A percentile compares a stretch with the other conserved stretches of the same genome.
Evolutionary conservation across 192 early-diverging fungal genomes (phyloP).

Genomic region (Coemansia sp.): DNA sequence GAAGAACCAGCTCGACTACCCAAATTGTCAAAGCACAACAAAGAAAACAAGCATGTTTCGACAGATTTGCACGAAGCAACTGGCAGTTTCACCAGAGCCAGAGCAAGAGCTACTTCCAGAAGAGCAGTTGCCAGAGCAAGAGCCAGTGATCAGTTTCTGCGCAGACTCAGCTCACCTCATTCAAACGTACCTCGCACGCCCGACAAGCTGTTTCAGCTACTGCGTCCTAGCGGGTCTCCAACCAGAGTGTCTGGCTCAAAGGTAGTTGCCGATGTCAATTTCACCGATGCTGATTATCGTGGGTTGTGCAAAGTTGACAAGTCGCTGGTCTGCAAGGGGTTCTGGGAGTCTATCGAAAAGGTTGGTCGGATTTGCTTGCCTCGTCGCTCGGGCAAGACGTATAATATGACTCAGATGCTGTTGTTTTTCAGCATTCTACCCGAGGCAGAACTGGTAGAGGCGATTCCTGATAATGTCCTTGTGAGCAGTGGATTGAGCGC

Average conservation of each 20-base stretch:
- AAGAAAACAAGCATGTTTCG: neutral
- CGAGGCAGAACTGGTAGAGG: too few relatives aligned
- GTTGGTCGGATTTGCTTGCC: conserved; percentile 44
- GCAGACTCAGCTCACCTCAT: neutral
- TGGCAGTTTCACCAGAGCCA: neutral
- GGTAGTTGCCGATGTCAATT: conserved; percentile 23
- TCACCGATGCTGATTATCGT: conserved; percentile 15
- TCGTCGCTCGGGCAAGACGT: conserved; percentile 43
- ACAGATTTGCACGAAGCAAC: neutral
- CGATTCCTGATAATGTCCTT: too few relatives aligned
- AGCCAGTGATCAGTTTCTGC: neutral
- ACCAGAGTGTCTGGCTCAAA: conserved; percentile 38
- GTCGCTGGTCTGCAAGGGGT: conserved; percentile 43
- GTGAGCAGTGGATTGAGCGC: too few relatives aligned
- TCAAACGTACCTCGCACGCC: conserved; percentile 10
- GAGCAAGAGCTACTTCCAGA: neutral
- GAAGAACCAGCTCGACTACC: neutral
- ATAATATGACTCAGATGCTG: conserved; percentile 47
- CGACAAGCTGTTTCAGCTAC: conserved; percentile 24
- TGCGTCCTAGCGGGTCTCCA: conserved; percentile 42
- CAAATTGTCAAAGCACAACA: neutral
- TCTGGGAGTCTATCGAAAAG: conserved; percentile 33
- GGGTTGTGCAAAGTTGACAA: conserved; percentile 46
- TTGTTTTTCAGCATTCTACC: conserved; percentile 38
- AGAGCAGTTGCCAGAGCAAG: neutral